Evolutionary conservation across 2,329 filamentous ascomycete genomes (phyloP).

Genomic region (Immersiporthe knoxdaviesiana): DNA sequence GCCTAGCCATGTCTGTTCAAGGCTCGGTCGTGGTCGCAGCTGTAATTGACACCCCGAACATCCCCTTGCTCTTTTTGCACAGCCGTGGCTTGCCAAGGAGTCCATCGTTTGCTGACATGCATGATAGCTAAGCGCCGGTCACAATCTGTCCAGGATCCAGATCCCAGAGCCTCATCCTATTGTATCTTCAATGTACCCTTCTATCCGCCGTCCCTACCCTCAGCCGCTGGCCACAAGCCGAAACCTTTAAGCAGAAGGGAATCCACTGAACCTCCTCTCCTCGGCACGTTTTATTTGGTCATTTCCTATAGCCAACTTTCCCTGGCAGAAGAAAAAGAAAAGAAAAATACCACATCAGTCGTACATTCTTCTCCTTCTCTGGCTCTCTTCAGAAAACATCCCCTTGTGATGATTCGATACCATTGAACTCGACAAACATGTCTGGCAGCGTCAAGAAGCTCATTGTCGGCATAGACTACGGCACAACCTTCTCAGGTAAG

Average conservation of each 20-base stretch:
- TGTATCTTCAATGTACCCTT: background rate
- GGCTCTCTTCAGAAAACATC: too few species aligned
- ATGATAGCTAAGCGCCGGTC: constrained; percentile 1
- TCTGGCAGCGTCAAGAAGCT: constrained; percentile 10
- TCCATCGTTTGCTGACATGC: background rate
- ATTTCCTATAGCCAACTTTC: background rate
- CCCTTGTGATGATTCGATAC: background rate
- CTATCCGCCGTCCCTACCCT: background rate
- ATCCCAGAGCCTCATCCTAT: background rate
- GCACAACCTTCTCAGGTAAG: constrained; percentile 13
- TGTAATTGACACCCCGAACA: background rate
- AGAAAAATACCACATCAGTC: too few species aligned
- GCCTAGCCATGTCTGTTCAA: background rate
- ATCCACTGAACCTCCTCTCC: background rate
- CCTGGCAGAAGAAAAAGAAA: background rate
- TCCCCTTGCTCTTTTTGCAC: background rate
- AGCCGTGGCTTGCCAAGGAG: constrained; percentile 1
- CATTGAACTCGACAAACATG: background rate
- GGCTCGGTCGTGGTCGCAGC: background rate
- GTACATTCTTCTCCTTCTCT: too few species aligned
- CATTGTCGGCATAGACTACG: constrained; percentile 11
- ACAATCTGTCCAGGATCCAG: background rate
- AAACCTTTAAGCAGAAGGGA: constrained; percentile 1
- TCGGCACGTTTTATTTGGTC: background rate
- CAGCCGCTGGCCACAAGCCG: background rate